Evolutionary conservation across 2,329 filamentous ascomycete species (phyloP).

Genomic region (Aspergillus tamarii): DNA sequence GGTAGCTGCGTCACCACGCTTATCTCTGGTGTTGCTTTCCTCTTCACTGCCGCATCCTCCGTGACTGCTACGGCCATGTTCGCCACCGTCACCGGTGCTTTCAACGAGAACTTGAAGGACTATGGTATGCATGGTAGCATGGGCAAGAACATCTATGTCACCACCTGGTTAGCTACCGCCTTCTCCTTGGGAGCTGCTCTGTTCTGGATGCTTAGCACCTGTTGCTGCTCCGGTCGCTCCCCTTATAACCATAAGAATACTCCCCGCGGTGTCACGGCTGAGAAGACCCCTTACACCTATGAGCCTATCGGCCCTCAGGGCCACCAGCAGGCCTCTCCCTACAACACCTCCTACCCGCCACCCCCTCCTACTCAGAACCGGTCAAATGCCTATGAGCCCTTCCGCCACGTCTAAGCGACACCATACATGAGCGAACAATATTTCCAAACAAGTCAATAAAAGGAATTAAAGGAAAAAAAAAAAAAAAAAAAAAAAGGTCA

Average conservation of each 20-base stretch:
- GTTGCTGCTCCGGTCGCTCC: slow-evolving; percentile 80
- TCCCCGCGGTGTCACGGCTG: slow-evolving; percentile 51
- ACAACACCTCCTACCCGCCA: slow-evolving; percentile 34
- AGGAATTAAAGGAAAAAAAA: background rate
- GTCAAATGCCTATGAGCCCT: slow-evolving; percentile 41
- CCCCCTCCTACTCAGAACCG: slow-evolving; percentile 24
- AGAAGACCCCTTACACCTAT: slow-evolving; percentile 66
- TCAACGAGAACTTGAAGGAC: slow-evolving; percentile 67
- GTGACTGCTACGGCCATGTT: slow-evolving; percentile 75
- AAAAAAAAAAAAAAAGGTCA: background rate
- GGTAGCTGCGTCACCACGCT: slow-evolving; percentile 83
- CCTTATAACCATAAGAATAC: slow-evolving; percentile 49
- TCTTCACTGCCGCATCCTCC: slow-evolving; percentile 68
- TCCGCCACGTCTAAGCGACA: slow-evolving; percentile 38
- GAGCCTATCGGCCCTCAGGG: slow-evolving; percentile 52
- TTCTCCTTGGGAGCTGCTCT: slow-evolving; percentile 75
- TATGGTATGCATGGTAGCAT: slow-evolving; percentile 72
- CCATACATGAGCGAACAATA: background rate
- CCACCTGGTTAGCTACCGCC: slow-evolving; percentile 78
- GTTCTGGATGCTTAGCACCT: slow-evolving; percentile 91
- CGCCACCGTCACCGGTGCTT: slow-evolving; percentile 67
- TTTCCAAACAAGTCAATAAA: background rate
- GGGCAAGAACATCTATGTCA: slow-evolving; percentile 70
- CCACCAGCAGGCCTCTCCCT: slow-evolving; percentile 20
- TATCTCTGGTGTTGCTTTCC: slow-evolving; percentile 61